phyloP scores from a whole-genome alignment of 1,139 yeast species.

The Debaryomyces sp. region DNA sequence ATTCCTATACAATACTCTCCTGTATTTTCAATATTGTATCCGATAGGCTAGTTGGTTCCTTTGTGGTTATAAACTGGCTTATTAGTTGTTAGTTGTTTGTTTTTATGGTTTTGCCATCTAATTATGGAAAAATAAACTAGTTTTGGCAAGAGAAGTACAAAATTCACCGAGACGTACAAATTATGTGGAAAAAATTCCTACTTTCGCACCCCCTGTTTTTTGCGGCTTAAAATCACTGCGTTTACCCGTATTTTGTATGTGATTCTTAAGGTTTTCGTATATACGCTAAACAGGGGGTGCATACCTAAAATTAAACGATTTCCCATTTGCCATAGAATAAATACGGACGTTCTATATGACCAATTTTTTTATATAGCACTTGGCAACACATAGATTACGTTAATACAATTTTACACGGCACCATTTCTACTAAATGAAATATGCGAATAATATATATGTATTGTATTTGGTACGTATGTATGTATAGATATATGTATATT shows the following conservation, averaged over 20 bases:
- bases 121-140: slow-evolving; percentile 3
- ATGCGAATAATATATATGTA: neutral
- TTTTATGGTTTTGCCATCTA: slow-evolving; percentile 2
- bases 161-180: slow-evolving; percentile 3
- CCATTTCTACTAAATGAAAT: neutral
- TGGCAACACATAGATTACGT: neutral
- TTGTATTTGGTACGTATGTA: neutral
- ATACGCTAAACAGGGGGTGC: slow-evolving; percentile 6
- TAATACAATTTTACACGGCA: too few relatives aligned
- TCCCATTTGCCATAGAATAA: neutral
- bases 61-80: neutral
- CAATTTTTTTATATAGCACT: neutral
- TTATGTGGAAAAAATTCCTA: neutral
- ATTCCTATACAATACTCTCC: neutral
- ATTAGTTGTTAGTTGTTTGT: neutral
- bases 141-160: neutral
- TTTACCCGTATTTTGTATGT: slow-evolving; percentile 3
- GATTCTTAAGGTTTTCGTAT: slow-evolving; percentile 2
- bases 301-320: neutral
- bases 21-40: neutral
- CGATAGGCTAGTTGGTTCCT: neutral
- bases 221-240: slow-evolving; percentile 1
- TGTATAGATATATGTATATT: neutral
- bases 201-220: slow-evolving; percentile 7
- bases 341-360: neutral